Percentiles rank a stretch among this genome's conserved stretches.
phyloP scores from a whole-genome alignment of 257 asterid species.

The Fraxinus cuspidata region DNA sequence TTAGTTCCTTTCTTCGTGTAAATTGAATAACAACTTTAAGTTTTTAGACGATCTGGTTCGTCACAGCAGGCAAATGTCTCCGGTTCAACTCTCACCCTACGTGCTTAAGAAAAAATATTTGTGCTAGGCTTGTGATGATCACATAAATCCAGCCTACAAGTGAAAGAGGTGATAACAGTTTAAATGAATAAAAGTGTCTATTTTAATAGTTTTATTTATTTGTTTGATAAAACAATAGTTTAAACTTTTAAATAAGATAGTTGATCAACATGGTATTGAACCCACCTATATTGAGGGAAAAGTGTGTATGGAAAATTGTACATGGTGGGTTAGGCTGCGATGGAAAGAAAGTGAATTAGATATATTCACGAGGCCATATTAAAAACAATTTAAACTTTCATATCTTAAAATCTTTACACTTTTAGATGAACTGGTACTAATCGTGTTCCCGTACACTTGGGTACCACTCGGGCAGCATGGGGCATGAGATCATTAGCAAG shows the following conservation, averaged over 20 bases:
- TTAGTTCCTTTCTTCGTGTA: not conserved
- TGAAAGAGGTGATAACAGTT: not conserved
- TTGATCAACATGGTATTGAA: not conserved
- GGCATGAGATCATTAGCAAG: too few relatives aligned
- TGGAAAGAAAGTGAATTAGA: too few relatives aligned
- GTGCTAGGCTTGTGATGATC: not conserved
- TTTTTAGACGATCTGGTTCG: not conserved
- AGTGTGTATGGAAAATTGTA: too few relatives aligned
- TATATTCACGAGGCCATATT: too few relatives aligned
- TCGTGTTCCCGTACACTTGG: too few relatives aligned
- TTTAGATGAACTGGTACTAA: too few relatives aligned
- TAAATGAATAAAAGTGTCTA: not conserved
- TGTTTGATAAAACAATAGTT: not conserved
- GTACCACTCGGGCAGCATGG: too few relatives aligned
- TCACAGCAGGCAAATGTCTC: too few relatives aligned
- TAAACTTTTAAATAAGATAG: not conserved
- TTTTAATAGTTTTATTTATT: not conserved
- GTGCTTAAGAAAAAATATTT: not conserved
- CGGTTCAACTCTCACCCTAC: too few relatives aligned
- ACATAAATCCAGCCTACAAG: not conserved
- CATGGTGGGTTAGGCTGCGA: too few relatives aligned
- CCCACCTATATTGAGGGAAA: not conserved
- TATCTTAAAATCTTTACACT: too few relatives aligned
- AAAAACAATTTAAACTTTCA: too few relatives aligned
- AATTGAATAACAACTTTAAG: not conserved